Evolutionary conservation across 2,329 filamentous ascomycete genomes (phyloP), one percentile per base, ranked within the genome.

Genomic region (Lojkania enalia): DNA sequence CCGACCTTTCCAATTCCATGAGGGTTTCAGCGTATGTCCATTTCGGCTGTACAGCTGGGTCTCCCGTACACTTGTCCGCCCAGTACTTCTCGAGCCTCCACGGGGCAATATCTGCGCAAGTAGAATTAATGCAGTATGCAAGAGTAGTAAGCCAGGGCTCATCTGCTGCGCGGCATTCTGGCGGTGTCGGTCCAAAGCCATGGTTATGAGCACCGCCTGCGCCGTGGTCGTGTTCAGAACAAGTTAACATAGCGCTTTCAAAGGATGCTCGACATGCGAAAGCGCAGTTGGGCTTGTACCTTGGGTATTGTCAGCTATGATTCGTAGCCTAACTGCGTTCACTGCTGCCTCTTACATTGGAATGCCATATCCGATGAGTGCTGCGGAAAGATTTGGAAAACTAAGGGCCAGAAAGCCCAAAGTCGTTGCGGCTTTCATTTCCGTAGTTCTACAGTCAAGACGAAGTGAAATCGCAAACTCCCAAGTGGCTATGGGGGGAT

Each of bases 61-160:
- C 39, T 11, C 51, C 57, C 31, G 46, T 49, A 14, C 32, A 44
- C 36, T 52, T 43, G 20, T 48, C 45, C 13, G 23, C 33, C 52
- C 54, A 58, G 30, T 48, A 57, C 19, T 43, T 42, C 44, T 54
- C 59, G 23, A 56, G 35, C 36, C 39, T 44, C 51, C 46, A 61
- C 2, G 39, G 20, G 1, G 33, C 23, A n/a, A 60, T 40, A 21
- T 55, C 38, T 12, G 35, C 39, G 35, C 63, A 67, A 16, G 42
- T 58, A 1, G 49, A 30, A 19, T 60, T 57, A 35, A 67, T 60
- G 40, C 64, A 68, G 33, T 57, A 61, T 7, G 62, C 63, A 0
- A 66, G 45, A 5, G 61, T 63, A 1, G 57, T 61, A 11, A 68
- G 52, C 39, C 49, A 68, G 3, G 56, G 32, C 4, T 49, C 55